Evolutionary conservation across 352 stramenopile genomes (phyloP).

Genomic region (Lagenidium sp.): DNA sequence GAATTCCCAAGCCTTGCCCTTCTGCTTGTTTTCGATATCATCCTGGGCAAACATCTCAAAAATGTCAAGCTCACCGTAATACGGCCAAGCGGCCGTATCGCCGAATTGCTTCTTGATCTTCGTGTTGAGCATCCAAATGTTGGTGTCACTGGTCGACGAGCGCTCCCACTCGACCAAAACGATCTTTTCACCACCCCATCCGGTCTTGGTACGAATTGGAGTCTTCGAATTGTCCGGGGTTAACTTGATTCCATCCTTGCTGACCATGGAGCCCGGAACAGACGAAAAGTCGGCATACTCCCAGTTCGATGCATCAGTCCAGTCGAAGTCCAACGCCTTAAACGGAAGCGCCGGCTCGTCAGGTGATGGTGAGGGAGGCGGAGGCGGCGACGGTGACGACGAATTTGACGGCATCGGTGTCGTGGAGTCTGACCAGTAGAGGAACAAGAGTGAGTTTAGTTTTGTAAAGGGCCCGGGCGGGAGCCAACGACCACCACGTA

Average conservation of each 20-base stretch:
- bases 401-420: no score
- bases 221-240: constrained; percentile 36
- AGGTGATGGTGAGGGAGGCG: constrained; percentile 10
- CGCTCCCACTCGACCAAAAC: constrained; percentile 65
- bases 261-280: constrained; percentile 32
- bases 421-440: constrained; percentile 5
- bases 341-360: constrained; percentile 27
- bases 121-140: constrained; percentile 84
- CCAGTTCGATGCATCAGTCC: constrained; percentile 51
- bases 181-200: constrained; percentile 65
- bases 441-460: no score
- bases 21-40: constrained; percentile 8
- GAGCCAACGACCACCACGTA: no score
- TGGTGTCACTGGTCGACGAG: constrained; percentile 52
- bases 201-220: constrained; percentile 49
- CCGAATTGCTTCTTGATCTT: constrained; percentile 58
- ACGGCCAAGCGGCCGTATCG: constrained; percentile 48
- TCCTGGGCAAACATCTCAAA: constrained; percentile 84
- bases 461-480: no score
- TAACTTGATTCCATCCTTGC: constrained; percentile 38
- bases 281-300: constrained; percentile 33
- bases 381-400: constrained; percentile 8
- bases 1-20: constrained; percentile 38
- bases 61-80: constrained; percentile 70
- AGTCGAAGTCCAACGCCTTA: constrained; percentile 54